Base-by-base conservation (phyloP, 148 eudicot genomes). In the Drosera capensis region DNA sequence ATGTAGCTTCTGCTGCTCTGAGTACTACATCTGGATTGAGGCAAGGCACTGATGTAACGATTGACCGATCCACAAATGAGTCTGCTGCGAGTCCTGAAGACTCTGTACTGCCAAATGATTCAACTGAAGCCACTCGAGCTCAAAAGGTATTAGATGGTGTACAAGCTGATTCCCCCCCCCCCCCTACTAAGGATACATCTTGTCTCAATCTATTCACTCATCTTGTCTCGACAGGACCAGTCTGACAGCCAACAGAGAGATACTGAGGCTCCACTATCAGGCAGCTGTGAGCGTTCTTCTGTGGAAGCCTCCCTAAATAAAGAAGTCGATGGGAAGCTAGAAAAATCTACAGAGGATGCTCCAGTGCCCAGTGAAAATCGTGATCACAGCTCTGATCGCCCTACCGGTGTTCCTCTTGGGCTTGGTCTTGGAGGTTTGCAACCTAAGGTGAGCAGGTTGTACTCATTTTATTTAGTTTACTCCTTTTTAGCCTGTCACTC, bases 391-490 rank as follows among this genome's bases (percentile, higher is more conserved):
- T 38, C 62, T 43, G 67, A 51, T 52, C 67, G 60, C 46, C 51
- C 70, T 36, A 54, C 68, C 46, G 55, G 58, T 52, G 70, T 74
- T 46, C 99, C 99, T 22, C 79, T 90, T 57, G 99, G 95, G 55
- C 43, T 85, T 57, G 99, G 99, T 45, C 55, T 72, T 20, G 93
- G 84, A 54, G 95, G 88, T 42, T 70, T 90, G 66, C 97, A 80
- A 65, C 82, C 87, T 18, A 90, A 78, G 95, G 97, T 84, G 38
- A 28, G 52, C 40, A 34, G 35, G 15, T 39, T 14, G 7, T 20
- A n/a, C 9, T 14, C 38, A 3, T 45, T 45, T 11, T 2, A 2
- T 34, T 5, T 34, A 2, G 38, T 34, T 2, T 11, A 34, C 2
- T 34, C 5, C 13, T 13, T 4, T n/a, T n/a, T n/a, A n/a, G n/a